Percentiles rank a stretch among this genome's conserved stretches.
Evolutionary conservation across 2,329 filamentous ascomycete genomes (phyloP).

Genomic region (Rhexocercosporidium sp.): DNA sequence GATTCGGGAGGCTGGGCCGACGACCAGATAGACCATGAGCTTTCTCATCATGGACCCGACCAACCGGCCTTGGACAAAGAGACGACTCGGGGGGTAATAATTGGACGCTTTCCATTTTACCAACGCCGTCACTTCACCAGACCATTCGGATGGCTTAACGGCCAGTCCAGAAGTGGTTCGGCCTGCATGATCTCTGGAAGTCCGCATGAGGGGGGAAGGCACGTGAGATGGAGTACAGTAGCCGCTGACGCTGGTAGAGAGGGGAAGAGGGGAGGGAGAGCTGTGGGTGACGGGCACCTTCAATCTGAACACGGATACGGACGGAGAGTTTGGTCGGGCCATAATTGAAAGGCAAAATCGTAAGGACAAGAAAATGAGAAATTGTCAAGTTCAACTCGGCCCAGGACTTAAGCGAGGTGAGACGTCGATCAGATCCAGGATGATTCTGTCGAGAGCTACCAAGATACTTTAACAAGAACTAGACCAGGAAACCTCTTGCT

Average conservation of each 20-base stretch:
- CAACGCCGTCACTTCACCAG: neutral
- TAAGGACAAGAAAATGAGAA: too few species aligned
- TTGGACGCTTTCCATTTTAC: neutral
- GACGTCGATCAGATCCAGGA: too few species aligned
- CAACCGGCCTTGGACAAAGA: neutral
- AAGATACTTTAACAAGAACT: too few species aligned
- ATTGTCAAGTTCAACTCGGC: too few species aligned
- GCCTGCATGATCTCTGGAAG: slow-evolving; percentile 7
- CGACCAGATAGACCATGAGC: slow-evolving; percentile 7
- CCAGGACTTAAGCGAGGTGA: too few species aligned
- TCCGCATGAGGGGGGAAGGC: slow-evolving; percentile 3
- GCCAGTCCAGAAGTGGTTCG: slow-evolving; percentile 6
- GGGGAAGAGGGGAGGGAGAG: neutral
- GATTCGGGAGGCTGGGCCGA: slow-evolving; percentile 17
- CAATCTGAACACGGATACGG: neutral
- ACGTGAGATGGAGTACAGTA: neutral
- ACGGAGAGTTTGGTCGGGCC: too few species aligned
- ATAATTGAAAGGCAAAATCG: too few species aligned
- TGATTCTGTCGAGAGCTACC: too few species aligned
- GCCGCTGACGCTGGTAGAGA: neutral
- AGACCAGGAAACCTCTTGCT: too few species aligned
- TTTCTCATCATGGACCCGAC: neutral
- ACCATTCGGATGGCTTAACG: neutral
- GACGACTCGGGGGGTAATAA: neutral
- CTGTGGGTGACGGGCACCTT: too few species aligned